phyloP scores from a whole-genome alignment of 1,139 yeast genomes.

The Nadsonia commutata region DNA sequence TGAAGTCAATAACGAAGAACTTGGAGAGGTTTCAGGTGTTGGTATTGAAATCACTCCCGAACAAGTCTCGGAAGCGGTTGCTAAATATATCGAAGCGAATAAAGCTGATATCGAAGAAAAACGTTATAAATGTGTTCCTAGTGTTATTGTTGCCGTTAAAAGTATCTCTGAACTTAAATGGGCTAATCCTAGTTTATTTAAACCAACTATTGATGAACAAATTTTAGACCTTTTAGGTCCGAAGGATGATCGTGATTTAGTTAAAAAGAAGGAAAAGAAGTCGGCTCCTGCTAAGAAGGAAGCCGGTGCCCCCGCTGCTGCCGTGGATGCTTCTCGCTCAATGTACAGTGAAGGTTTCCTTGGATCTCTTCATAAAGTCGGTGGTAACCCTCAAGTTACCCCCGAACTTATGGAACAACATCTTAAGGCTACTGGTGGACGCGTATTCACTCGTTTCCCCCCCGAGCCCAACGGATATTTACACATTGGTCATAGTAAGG shows the following conservation, averaged over 20 bases:
- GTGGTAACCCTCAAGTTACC: constrained; percentile 81
- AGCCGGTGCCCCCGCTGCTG: constrained; percentile 11
- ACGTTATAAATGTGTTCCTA: constrained; percentile 67
- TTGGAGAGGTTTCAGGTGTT: constrained; percentile 62
- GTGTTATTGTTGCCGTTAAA: constrained; percentile 63
- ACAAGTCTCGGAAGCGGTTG: constrained; percentile 45
- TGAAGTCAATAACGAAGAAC: constrained; percentile 26
- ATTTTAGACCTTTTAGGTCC: constrained; percentile 69
- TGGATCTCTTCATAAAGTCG: constrained; percentile 90
- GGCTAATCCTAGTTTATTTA: constrained; percentile 80
- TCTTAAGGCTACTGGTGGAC: constrained; percentile 59
- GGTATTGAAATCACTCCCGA: constrained; percentile 59
- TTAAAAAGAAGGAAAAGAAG: constrained; percentile 57
- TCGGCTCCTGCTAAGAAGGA: constrained; percentile 13
- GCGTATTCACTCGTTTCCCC: constrained; percentile 88
- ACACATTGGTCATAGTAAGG: constrained; percentile 96
- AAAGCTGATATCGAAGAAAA: constrained; percentile 45
- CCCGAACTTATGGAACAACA: constrained; percentile 78
- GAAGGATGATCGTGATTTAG: constrained; percentile 84
- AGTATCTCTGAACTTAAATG: constrained; percentile 64
- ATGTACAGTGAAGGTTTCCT: constrained; percentile 94
- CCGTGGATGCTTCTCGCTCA: constrained; percentile 30
- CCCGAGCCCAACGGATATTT: constrained; percentile 97
- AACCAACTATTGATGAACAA: constrained; percentile 71
- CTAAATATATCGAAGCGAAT: constrained; percentile 42